A percentile compares a stretch with the other conserved stretches of the same genome.
phyloP scores from a whole-genome alignment of 2,329 filamentous ascomycete species.

The Simplicillium sp. region DNA sequence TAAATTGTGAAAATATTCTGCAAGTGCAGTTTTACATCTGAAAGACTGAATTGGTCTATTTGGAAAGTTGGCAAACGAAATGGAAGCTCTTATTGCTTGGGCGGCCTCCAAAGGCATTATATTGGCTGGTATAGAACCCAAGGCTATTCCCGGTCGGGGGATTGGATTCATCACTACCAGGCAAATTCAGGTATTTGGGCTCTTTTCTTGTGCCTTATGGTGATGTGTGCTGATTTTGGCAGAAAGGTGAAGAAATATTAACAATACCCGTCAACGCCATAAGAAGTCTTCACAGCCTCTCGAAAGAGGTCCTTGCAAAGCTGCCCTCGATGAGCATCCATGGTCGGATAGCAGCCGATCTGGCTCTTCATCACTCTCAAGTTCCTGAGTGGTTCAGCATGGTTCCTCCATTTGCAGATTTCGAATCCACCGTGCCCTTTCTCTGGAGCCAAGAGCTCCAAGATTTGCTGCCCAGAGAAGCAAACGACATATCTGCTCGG shows the following conservation, averaged over 20 bases:
- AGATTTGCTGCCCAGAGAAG: conserved; percentile 32
- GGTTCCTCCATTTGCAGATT: conserved; percentile 3
- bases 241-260: conserved; percentile 48
- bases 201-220: too few relatives aligned
- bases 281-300: conserved; percentile 52
- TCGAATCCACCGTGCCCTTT: conserved; percentile 20
- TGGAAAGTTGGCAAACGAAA: too few relatives aligned
- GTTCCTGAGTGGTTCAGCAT: conserved; percentile 2
- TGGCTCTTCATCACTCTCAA: conserved; percentile 29
- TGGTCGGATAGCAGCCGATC: conserved; percentile 60
- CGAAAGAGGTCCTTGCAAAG: conserved; percentile 39
- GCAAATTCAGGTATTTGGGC: too few relatives aligned
- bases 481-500: conserved; percentile 35
- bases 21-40: too few relatives aligned
- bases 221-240: neutral
- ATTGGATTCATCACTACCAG: too few relatives aligned
- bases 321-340: conserved; percentile 55
- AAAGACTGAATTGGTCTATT: too few relatives aligned
- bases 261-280: conserved; percentile 56
- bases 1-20: too few relatives aligned
- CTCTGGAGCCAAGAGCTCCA: conserved; percentile 38
- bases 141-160: too few relatives aligned
- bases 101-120: too few relatives aligned
- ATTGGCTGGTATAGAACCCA: too few relatives aligned
- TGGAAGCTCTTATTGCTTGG: too few relatives aligned